phyloP scores from a whole-genome alignment of 306 rosid species.

The Myrica gale region DNA sequence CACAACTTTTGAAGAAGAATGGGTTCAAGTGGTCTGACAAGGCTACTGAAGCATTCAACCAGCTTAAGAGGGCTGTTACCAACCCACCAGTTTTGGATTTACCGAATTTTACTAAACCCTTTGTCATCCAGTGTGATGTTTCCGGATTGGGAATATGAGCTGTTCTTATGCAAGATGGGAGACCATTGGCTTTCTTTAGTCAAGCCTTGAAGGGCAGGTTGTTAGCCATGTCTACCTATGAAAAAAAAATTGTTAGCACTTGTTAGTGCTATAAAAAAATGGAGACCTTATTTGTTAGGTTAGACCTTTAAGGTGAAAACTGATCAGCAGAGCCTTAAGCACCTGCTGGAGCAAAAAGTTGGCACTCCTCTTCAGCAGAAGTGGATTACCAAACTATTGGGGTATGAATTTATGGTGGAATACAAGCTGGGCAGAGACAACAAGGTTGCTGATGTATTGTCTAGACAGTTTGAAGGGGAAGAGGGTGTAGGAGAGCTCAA shows the following conservation, averaged over 20 bases:
- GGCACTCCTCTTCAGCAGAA: background rate
- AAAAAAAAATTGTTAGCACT: background rate
- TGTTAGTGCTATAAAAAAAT: background rate
- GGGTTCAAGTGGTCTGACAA: no score
- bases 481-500: background rate
- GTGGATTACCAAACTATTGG: conserved; percentile 10
- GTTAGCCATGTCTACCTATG: background rate
- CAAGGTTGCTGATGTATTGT: background rate
- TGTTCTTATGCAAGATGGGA: no score
- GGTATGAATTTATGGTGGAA: background rate
- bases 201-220: background rate
- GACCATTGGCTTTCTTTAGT: no score
- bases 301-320: background rate
- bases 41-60: no score
- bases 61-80: no score
- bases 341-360: background rate
- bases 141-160: no score
- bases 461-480: background rate
- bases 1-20: no score
- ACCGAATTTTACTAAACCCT: no score
- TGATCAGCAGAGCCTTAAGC: background rate
- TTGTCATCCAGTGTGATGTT: no score
- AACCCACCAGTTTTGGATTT: no score
- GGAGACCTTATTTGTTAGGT: background rate
- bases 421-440: background rate